Evolutionary conservation across 129 eudicot species (phyloP).

Genomic region (Daucus carota): DH1_v3.0 NC_030385.2:11511501-11512000

Average conservation of each 20-base stretch:
- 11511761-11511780: slow-evolving; percentile 89
- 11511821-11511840: slow-evolving; percentile 86
- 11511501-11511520: slow-evolving; percentile 52
- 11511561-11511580: not conserved
- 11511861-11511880: not conserved
- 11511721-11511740: slow-evolving; percentile 94
- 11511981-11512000: slow-evolving; percentile 92
- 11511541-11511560: not conserved
- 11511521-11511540: slow-evolving; percentile 1
- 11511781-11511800: slow-evolving; percentile 91
- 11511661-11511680: slow-evolving; percentile 91
- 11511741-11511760: slow-evolving; percentile 89
- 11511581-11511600: slow-evolving; percentile 92
- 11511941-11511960: slow-evolving; percentile 76
- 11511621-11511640: slow-evolving; percentile 93
- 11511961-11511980: slow-evolving; percentile 90
- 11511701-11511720: slow-evolving; percentile 79
- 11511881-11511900: slow-evolving; percentile 15
- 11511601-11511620: slow-evolving; percentile 95
- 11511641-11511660: slow-evolving; percentile 85
- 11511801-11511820: slow-evolving; percentile 93
- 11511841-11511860: not conserved
- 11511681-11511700: slow-evolving; percentile 94
- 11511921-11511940: slow-evolving; percentile 95
- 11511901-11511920: slow-evolving; percentile 93